Conservation (phyloP, 1,139 yeast species). For the Hyphopichia pseudoburtonii region DNA sequence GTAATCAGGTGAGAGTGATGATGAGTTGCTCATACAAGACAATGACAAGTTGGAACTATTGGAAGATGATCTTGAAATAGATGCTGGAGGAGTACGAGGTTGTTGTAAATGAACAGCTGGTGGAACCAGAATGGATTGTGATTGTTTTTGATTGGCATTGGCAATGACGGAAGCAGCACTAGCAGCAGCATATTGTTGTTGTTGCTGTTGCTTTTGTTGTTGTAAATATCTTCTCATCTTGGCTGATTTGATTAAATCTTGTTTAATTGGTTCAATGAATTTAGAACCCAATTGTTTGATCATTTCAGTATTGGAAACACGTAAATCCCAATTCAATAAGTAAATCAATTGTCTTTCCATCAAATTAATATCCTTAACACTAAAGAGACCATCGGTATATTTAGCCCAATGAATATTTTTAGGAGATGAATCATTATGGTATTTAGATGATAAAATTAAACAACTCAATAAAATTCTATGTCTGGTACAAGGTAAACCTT, state of each 20-base stretch:
- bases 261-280: conserved; percentile 63
- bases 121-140: conserved; percentile 5
- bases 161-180: conserved; percentile 6
- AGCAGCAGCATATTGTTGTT: conserved; percentile 9
- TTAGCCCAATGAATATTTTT: conserved; percentile 77
- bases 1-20: conserved; percentile 7
- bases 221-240: conserved; percentile 37
- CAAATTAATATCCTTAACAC: conserved; percentile 65
- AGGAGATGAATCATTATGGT: conserved; percentile 75
- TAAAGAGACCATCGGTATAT: conserved; percentile 72
- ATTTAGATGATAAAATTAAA: conserved; percentile 68
- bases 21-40: conserved; percentile 8
- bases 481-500: conserved; percentile 74
- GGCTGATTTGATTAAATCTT: conserved; percentile 47
- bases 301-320: conserved; percentile 56
- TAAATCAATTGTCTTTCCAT: conserved; percentile 78
- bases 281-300: conserved; percentile 39
- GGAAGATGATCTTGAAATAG: conserved; percentile 13
- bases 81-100: conserved; percentile 9
- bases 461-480: conserved; percentile 76
- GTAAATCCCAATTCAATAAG: conserved; percentile 69
- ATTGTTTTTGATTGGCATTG: conserved; percentile 8
- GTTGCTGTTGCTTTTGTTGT: conserved; percentile 21
- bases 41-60: conserved; percentile 6
- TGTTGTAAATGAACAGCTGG: conserved; percentile 6